Base-by-base conservation (phyloP, 164 flowering plant species). In the Brasenia schreberi region DNA sequence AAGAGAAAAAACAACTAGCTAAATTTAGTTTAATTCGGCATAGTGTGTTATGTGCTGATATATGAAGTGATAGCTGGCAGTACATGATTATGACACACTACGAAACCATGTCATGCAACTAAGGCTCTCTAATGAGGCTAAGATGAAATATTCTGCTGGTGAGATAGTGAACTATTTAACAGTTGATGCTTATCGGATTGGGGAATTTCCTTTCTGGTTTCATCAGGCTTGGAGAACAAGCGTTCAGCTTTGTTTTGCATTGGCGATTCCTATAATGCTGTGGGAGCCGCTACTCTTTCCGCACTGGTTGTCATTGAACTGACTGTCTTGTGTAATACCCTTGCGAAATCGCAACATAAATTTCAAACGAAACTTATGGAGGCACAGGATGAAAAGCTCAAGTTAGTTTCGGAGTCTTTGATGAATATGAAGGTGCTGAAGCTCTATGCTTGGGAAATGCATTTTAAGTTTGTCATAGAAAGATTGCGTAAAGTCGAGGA, bases 371-470 rank as follows among this genome's bases (percentile, higher is more conserved):
- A 76, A 77, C 81, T 88, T 10, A 86, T 85, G 88, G 74, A 52
- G 60, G 82, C 84, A 59, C 90, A 85, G 59, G 87, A 85, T 59
- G 73, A 78, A 68, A 79, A 87, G 66, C 74, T 88, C 65, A 86
- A 75, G 80, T 84, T 82, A 19, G 68, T 65, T 4, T 44, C 83
- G 9, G 94, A 85, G 74, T 80, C 88, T 65, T 79, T 85, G 5
- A 66, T 78, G 49, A 82, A 74, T 73, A 85, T 85, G 90, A 86
- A 81, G 69, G 80, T 88, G 17, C 59, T 88, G 73, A 86, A 88
- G 68, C 69, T 88, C 14, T 83, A 88, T 72, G 91, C 91, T 0
- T 88, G 91, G 95, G 95, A 88, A 63, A 77, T 76, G 6, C 87
- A 85, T 75, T 86, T 88, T 70, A 82, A 75, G 77, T 75, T 60